A percentile compares a stretch with the other conserved stretches of the same genome.
phyloP scores from a whole-genome alignment of 225 moss, liverwort and hornwort genomes.

The Physcomitrellopsis africana region DNA sequence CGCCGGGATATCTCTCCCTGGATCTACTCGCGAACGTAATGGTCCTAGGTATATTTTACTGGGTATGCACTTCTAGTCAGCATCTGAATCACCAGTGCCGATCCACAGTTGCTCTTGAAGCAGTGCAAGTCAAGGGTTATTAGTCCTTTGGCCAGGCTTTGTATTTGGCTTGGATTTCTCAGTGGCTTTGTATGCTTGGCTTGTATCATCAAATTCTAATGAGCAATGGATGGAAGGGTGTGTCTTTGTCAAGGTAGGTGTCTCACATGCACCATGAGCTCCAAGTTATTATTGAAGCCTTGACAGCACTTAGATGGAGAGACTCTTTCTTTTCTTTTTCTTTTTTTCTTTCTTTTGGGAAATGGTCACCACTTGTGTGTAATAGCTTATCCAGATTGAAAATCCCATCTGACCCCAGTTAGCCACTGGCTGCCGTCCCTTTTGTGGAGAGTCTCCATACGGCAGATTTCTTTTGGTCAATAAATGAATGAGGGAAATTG shows the following conservation, averaged over 20 bases:
- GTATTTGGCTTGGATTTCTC: not conserved
- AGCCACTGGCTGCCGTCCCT: not conserved
- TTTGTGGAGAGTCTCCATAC: no score
- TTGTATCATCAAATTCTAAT: not conserved
- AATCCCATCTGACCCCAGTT: not conserved
- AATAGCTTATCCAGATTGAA: not conserved
- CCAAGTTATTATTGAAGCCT: not conserved
- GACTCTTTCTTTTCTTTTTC: no score
- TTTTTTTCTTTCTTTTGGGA: no score
- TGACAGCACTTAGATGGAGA: no score
- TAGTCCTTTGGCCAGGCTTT: not conserved
- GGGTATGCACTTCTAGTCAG: not conserved
- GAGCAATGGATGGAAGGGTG: not conserved
- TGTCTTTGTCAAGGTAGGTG: constrained; percentile 18
- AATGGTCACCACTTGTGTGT: not conserved
- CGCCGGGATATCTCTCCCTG: not conserved
- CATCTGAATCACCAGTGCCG: no score
- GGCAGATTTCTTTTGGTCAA: no score
- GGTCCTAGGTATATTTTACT: not conserved
- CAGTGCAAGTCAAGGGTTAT: no score
- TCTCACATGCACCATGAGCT: constrained; percentile 8
- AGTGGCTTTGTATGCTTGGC: constrained; percentile 12
- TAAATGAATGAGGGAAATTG: no score
- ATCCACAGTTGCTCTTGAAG: no score
- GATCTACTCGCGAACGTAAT: no score